phyloP scores from a whole-genome alignment of 106 monocot species.

The Cymbidium sinense region DNA sequence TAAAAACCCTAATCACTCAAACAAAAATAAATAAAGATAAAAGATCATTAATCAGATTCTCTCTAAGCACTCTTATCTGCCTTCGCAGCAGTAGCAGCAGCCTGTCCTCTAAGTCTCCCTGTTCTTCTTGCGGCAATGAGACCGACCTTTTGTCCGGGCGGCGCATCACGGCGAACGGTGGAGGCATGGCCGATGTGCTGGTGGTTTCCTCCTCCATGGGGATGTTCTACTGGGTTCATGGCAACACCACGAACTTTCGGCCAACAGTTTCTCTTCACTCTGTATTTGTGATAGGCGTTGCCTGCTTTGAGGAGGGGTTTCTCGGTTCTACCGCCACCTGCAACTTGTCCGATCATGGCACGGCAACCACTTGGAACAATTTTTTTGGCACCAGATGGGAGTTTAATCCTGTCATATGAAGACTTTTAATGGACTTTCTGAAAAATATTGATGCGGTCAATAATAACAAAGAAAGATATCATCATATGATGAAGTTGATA shows the following conservation, averaged over 20 bases:
- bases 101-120: conserved; percentile 52
- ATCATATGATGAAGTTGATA: too few relatives aligned
- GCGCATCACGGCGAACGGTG: conserved; percentile 48
- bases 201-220: conserved; percentile 63
- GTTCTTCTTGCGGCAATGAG: conserved; percentile 56
- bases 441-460: too few relatives aligned
- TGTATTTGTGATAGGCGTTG: conserved; percentile 44
- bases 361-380: conserved; percentile 27
- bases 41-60: too few relatives aligned
- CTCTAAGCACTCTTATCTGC: conserved; percentile 16
- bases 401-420: conserved; percentile 24
- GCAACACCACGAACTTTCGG: conserved; percentile 69
- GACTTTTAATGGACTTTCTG: too few relatives aligned
- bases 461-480: too few relatives aligned
- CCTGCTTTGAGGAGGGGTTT: conserved; percentile 37
- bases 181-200: conserved; percentile 57
- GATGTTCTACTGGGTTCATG: conserved; percentile 64
- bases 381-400: conserved; percentile 27
- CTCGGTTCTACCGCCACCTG: conserved; percentile 34
- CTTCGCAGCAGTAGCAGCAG: conserved; percentile 40
- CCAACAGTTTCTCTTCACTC: conserved; percentile 71
- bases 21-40: too few relatives aligned
- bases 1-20: too few relatives aligned
- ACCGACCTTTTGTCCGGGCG: conserved; percentile 50
- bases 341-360: conserved; percentile 31